Percentiles rank a stretch among this genome's conserved stretches.
Evolutionary conservation across 257 asterid genomes (phyloP).

Genomic region (Gardenia jasminoides): DNA sequence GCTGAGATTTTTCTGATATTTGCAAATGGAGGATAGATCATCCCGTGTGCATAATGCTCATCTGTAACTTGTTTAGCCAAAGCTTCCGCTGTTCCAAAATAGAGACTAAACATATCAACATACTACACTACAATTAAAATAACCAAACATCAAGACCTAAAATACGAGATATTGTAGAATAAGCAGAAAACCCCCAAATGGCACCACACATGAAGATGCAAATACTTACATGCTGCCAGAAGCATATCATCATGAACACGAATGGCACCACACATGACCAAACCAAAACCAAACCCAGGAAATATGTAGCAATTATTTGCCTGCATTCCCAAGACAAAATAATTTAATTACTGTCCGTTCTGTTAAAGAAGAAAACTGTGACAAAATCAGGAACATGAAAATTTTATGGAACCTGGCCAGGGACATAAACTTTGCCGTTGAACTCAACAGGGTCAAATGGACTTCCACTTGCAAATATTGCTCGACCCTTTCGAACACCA

Average conservation of each 20-base stretch:
- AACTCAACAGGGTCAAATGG: conserved; percentile 79
- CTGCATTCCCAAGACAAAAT: conserved; percentile 34
- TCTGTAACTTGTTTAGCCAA: conserved; percentile 84
- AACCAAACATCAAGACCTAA: not conserved
- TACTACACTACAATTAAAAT: not conserved
- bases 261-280: conserved; percentile 85
- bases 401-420: conserved; percentile 68
- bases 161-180: not conserved
- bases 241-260: conserved; percentile 97
- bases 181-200: no score
- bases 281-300: conserved; percentile 91
- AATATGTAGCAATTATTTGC: conserved; percentile 95
- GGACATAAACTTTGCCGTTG: conserved; percentile 52
- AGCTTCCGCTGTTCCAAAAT: conserved; percentile 77
- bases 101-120: not conserved
- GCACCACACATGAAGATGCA: no score
- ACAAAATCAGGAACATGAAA: not conserved
- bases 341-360: conserved; percentile 1
- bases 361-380: conserved; percentile 2
- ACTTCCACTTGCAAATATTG: conserved; percentile 87
- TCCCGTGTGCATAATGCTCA: conserved; percentile 81
- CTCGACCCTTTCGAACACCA: conserved; percentile 65
- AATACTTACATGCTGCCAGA: conserved; percentile 84
- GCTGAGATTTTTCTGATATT: conserved; percentile 89
- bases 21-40: conserved; percentile 84